These are phyloP conservation scores for Paraphoma chrysanthemicola DNA, from an alignment of 2,329 filamentous ascomycete species.

Conservation along the genomic window DNA sequence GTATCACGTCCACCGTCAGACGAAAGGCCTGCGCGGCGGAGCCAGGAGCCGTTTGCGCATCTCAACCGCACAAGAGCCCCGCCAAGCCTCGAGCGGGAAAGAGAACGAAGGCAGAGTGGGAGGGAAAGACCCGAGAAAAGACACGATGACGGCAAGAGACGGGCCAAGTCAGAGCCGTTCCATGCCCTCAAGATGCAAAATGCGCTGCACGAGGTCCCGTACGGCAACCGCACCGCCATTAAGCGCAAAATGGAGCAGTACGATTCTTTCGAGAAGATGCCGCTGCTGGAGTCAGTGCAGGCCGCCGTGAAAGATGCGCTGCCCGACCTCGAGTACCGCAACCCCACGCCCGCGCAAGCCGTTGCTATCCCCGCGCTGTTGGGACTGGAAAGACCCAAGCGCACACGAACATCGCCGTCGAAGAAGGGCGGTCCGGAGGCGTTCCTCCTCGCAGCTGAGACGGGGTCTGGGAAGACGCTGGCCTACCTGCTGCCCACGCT, in stretches of 20 bases:
- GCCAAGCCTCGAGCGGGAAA: conserved; percentile 24
- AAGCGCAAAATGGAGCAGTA: conserved; percentile 70
- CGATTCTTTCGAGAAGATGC: conserved; percentile 82
- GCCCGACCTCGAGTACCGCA: conserved; percentile 74
- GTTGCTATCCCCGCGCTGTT: conserved; percentile 86
- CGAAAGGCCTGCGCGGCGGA: conserved; percentile 26
- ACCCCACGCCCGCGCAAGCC: conserved; percentile 87
- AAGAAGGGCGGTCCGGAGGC: conserved; percentile 59
- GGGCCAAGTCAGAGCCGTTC: conserved; percentile 59
- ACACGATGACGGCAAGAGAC: conserved; percentile 30
- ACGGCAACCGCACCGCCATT: conserved; percentile 68
- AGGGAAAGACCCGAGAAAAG: conserved; percentile 11
- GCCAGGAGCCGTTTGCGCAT: conserved; percentile 40
- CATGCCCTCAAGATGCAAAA: conserved; percentile 96
- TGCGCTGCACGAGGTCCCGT: conserved; percentile 76
- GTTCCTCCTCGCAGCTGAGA: conserved; percentile 92
- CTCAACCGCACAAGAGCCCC: conserved; percentile 44
- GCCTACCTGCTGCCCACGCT: conserved; percentile 88
- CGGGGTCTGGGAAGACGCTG: conserved; percentile 94
- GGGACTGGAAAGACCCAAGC: conserved; percentile 57
- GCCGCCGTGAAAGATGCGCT: conserved; percentile 80
- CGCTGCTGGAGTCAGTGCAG: conserved; percentile 74
- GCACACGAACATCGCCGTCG: conserved; percentile 30
- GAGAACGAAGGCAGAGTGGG: conserved; percentile 14
- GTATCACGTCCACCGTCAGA: conserved; percentile 33